phyloP scores from a whole-genome alignment of 257 asterid genomes.

The Linderniella brevidens region DNA sequence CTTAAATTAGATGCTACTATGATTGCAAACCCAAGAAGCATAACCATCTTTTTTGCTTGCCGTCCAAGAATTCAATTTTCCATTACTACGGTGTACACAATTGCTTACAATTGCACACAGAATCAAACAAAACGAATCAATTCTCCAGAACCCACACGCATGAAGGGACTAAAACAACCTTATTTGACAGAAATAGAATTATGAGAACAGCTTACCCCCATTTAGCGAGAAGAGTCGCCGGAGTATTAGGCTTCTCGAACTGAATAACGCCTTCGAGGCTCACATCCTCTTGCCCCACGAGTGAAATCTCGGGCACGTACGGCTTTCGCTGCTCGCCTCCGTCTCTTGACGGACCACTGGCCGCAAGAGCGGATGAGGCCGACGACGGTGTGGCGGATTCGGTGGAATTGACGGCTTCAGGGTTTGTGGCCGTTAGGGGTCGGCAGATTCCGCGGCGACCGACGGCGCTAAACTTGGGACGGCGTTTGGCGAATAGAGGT shows the following conservation, averaged over 20 bases:
- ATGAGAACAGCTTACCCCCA: constrained; percentile 33
- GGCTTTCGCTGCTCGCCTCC: constrained; percentile 16
- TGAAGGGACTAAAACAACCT: neutral
- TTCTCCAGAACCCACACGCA: no score
- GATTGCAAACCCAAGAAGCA: no score
- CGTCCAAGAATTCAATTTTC: no score
- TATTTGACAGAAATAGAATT: neutral
- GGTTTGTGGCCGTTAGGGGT: no score
- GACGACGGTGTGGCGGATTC: neutral
- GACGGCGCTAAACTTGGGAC: constrained; percentile 22
- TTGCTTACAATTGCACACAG: no score
- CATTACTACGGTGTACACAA: no score
- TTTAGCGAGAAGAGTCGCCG: constrained; percentile 28
- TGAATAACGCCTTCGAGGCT: constrained; percentile 81
- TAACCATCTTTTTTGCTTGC: no score
- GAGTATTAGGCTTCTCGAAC: constrained; percentile 46
- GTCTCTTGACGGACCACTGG: constrained; percentile 17
- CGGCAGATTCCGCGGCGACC: neutral
- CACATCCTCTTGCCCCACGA: constrained; percentile 38
- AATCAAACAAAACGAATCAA: no score
- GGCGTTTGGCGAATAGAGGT: constrained; percentile 50
- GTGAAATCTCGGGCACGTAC: constrained; percentile 11
- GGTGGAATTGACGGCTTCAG: no score
- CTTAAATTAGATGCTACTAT: no score
- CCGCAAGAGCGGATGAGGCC: constrained; percentile 21